Conservation (phyloP, 2,329 filamentous ascomycete species). For the Monilinia aucupariae region DNA sequence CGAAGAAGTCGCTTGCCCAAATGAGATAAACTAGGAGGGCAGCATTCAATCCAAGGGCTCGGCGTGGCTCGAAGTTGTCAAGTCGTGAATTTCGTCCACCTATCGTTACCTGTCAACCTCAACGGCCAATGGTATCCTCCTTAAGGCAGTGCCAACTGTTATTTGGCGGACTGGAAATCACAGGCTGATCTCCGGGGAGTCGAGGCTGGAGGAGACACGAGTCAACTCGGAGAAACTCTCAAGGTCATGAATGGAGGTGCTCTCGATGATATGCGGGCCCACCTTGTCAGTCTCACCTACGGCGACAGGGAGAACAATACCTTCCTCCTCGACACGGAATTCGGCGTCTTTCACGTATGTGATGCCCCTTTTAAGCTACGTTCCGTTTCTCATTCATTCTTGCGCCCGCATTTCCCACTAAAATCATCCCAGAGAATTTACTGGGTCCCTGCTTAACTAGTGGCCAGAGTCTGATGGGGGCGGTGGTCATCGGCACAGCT, state of each 20-base stretch:
- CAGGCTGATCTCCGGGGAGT: background rate
- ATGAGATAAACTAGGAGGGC: no score
- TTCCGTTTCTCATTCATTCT: background rate
- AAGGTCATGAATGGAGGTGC: constrained; percentile 6
- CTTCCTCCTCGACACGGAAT: constrained; percentile 31
- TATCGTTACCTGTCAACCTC: background rate
- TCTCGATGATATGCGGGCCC: background rate
- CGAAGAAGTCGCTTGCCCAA: no score
- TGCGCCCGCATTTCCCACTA: constrained; percentile 7
- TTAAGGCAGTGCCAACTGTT: background rate
- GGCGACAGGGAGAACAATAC: constrained; percentile 17
- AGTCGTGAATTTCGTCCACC: no score
- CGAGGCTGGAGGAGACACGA: background rate
- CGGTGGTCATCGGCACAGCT: background rate
- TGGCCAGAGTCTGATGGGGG: constrained; percentile 26
- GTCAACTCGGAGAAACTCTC: constrained; percentile 6
- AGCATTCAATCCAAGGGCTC: no score
- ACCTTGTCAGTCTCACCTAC: constrained; percentile 6
- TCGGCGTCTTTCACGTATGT: constrained; percentile 21
- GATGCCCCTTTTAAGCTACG: background rate
- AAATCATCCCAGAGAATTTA: background rate
- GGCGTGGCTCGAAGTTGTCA: no score
- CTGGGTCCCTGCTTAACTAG: constrained; percentile 21
- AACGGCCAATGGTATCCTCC: background rate
- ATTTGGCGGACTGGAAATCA: background rate